Conservation (phyloP, 2,329 filamentous ascomycete species). For the Fusarium sp. region DNA sequence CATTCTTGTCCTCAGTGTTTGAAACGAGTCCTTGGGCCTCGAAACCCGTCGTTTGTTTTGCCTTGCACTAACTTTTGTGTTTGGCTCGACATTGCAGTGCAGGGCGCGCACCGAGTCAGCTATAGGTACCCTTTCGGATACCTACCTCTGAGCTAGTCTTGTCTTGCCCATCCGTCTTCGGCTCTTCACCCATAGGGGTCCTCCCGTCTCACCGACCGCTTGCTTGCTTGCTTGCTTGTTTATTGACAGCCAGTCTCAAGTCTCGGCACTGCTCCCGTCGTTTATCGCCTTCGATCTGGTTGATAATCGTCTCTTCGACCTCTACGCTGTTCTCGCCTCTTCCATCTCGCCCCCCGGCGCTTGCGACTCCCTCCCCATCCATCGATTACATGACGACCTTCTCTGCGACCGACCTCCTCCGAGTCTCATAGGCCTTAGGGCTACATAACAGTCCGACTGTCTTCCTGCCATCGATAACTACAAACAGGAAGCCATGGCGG, state of each 20-base stretch:
- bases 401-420: conserved; percentile 48
- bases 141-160: conserved; percentile 38
- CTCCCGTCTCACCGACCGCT: conserved; percentile 42
- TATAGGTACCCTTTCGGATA: conserved; percentile 47
- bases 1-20: conserved; percentile 22
- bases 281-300: conserved; percentile 23
- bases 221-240: conserved; percentile 15
- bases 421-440: conserved; percentile 51
- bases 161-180: conserved; percentile 28
- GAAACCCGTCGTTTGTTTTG: conserved; percentile 21
- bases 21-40: conserved; percentile 14
- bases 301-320: conserved; percentile 24
- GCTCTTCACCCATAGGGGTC: conserved; percentile 28
- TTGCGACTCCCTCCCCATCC: conserved; percentile 22
- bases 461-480: conserved; percentile 49
- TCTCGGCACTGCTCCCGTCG: conserved; percentile 16
- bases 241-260: conserved; percentile 24
- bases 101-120: conserved; percentile 37
- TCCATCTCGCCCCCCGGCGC: conserved; percentile 18
- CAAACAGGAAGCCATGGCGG: conserved; percentile 52
- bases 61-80: conserved; percentile 35
- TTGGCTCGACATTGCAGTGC: conserved; percentile 39
- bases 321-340: conserved; percentile 13
- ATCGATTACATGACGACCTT: conserved; percentile 55
- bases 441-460: conserved; percentile 44